Base-by-base conservation (phyloP, 495 filamentous ascomycete species). In the Aspergillus funiculosus region DNA sequence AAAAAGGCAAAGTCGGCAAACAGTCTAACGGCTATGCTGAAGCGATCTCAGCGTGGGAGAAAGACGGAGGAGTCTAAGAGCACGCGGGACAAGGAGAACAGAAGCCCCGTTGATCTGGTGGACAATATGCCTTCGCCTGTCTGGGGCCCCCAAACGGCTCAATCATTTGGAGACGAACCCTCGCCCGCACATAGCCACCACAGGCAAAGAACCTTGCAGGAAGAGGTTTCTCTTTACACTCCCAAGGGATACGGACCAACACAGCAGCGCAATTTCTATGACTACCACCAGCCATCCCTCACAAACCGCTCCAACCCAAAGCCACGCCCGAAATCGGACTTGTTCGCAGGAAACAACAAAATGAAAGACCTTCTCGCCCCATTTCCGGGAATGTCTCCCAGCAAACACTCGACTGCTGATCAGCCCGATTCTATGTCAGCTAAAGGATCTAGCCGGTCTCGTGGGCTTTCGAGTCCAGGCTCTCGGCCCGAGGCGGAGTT, bases 1-100 rank as follows among this genome's bases (percentile, higher is more conserved):
- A 90, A 89, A 63, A 94, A 91, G 72, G 77, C 80, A 13, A 94
- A 94, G 56, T 94, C 89, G 0, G 74, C 85, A 4, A 89, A 85
- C 35, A 90, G 85, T 56, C 70, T 94, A 4, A 76, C 80, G 0
- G 81, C 73, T 3, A 76, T 74, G 21, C 45, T 74, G 34, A 69
- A 70, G 38, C 62, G 67, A 19, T 70, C 67, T 3, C 66, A 74
- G 18, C 66, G 68, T 15, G 66, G 63, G 40, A 66, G 63, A 27
- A 71, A 71, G 35, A 45, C 45, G 11, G 66, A 66, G 20, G 50
- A 44, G 10, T 63, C 71, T 4, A 87, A 81, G 60, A 82, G 60
- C 22, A 46, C 48, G 27, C 62, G 64, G 4, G 67, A 92, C 52
- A 91, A 94, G 58, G 89, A 94, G 61, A 94, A 94, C 55, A 70